Base-by-base conservation (phyloP, 768 basidiomycete species). In the Harrya chromipes region DNA sequence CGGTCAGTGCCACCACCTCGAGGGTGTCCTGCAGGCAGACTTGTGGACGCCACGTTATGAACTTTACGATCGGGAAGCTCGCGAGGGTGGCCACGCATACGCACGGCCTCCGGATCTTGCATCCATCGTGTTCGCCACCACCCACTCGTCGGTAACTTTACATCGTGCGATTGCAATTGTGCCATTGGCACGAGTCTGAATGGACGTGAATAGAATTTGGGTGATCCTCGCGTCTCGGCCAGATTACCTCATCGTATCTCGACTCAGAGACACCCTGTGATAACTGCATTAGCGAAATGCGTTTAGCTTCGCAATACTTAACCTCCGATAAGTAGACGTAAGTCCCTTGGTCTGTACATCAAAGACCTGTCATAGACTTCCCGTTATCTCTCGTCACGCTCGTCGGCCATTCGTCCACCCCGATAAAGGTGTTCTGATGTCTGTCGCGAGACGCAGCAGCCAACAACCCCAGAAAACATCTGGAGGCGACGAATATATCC, bases 91-190 rank as follows among this genome's bases (percentile, higher is more conserved):
- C 41, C 47, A 61, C 26, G 40, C 51, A 43, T 24, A 14, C 2
- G 41, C 56, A 62, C 38, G 59, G 42, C 56, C 43, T 41, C 39
- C 62, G 62, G 61, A 64, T 64, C 61, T 53, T 55, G 47, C 39
- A 20, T 34, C 16, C 55, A 52, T 52, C 62, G 52, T 57, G 55
- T 55, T 49, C 27, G 47, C 41, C 51, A 46, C 26, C 40, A 26
- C n/a, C 10, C 43, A 33, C 50, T 56, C 47, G 6, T 29, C 53
- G 51, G 59, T n/a, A 41, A 50, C 54, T 40, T 53, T 56, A 45
- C 47, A 49, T 62, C 43, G 23, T 38, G 36, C 44, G 49, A 43
- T 49, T 41, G 27, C 6, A 42, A 52, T 50, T 49, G 49, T 24
- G 35, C 26, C 47, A 39, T 51, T 33, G 33, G 33, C 33, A 33